Evolutionary conservation across 2,329 filamentous ascomycete species (phyloP), one percentile per base, ranked within the genome.

Genomic region (Pseudocercospora ulei): DNA sequence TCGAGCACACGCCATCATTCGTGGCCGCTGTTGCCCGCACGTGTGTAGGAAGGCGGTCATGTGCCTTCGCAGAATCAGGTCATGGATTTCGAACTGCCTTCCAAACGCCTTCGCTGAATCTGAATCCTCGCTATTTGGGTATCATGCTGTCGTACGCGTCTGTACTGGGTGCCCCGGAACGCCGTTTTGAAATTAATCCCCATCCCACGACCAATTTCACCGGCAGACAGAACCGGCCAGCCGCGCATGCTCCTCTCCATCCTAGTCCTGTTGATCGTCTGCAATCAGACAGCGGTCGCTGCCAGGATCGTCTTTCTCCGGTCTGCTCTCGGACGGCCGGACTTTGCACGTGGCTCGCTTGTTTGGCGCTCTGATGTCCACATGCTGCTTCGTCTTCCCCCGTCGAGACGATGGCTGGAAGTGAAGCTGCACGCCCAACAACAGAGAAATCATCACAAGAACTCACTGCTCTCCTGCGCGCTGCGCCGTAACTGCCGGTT

Each of bases 401-500:
- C n/a, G n/a, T n/a, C n/a, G n/a, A n/a, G n/a, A n/a, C 11, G 14
- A 31, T 19, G 8, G 24, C 35, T 11, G 30, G 16, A 34, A 34
- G 12, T 11, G 7, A n/a, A 7, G 29, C n/a, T 36, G 14, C 14
- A 29, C 13, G 9, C 9, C 20, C 25, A 29, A 38, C 12, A 31
- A 35, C 27, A 6, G 27, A 24, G 31, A 22, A 29, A 44, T 46
- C 4, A 33, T 33, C 43, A 49, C 29, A 47, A 35, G 39, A 49
- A 55, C 62, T 70, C 68, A 46, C 62, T 59, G 48, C 65, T 69
- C 31, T 67, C 65, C 52, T 69, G 81, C 3, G 90, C 82, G 6
- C 82, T 82, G 53, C 84, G 73, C 37, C 88, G 75, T 46, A 96
- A 68, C 45, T 76, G 76, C 37, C 88, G 76, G 53, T 82, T 86